Evolutionary conservation across 768 basidiomycete species (phyloP).

Genomic region (Tylopilus plumbeoviolaceoides): DNA sequence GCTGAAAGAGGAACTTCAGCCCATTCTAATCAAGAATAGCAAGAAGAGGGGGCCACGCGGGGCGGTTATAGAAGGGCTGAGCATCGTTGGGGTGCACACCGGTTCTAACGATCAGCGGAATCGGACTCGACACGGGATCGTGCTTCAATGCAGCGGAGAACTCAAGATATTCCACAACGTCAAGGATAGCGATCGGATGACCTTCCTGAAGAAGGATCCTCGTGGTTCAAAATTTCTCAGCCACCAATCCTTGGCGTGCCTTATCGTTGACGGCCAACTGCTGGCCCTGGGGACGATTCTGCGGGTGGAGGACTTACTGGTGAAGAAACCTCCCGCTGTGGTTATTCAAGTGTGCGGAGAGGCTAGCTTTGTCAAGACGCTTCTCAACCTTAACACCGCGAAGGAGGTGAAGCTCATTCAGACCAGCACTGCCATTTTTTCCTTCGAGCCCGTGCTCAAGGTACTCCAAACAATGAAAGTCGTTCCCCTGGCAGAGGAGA

Average conservation of each 20-base stretch:
- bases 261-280: conserved; percentile 45
- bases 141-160: conserved; percentile 35
- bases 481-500: conserved; percentile 47
- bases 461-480: conserved; percentile 44
- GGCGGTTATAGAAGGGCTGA: conserved; percentile 36
- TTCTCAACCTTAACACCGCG: conserved; percentile 37
- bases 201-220: conserved; percentile 35
- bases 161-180: conserved; percentile 35
- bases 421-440: conserved; percentile 58
- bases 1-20: conserved; percentile 51
- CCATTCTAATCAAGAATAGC: conserved; percentile 33
- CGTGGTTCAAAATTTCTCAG: conserved; percentile 37
- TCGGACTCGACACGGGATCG: conserved; percentile 41
- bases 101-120: conserved; percentile 22
- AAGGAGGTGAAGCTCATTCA: conserved; percentile 44
- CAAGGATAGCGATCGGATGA: conserved; percentile 35
- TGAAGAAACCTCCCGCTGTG: conserved; percentile 44
- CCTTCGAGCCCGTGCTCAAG: conserved; percentile 60
- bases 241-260: conserved; percentile 52
- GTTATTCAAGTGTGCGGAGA: conserved; percentile 51
- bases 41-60: conserved; percentile 37
- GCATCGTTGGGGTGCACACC: conserved; percentile 34
- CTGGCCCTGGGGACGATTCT: conserved; percentile 51
- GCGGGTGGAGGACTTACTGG: conserved; percentile 51
- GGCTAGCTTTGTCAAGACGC: conserved; percentile 33